Evolutionary conservation across 2,329 filamentous ascomycete genomes (phyloP).

Genomic region (Peltaster fructicola): DNA sequence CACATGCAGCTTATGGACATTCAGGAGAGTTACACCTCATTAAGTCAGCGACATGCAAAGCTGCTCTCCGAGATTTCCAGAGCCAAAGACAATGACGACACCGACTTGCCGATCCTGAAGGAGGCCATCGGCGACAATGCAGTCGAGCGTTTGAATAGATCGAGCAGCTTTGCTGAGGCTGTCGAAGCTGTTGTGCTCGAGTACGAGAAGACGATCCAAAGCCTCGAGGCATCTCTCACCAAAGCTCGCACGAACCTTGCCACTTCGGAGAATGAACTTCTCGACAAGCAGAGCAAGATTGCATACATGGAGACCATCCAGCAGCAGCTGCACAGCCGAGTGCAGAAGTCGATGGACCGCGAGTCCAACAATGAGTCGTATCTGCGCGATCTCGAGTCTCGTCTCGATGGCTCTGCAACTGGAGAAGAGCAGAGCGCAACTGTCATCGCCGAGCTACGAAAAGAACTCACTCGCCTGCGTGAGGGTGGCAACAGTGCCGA

Average conservation of each 20-base stretch:
- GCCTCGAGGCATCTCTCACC: slow-evolving; percentile 75
- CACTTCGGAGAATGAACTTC: slow-evolving; percentile 63
- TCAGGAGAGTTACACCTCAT: slow-evolving; percentile 84
- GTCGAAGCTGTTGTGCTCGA: slow-evolving; percentile 93
- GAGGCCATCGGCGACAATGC: slow-evolving; percentile 57
- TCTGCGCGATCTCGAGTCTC: slow-evolving; percentile 75
- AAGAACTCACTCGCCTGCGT: slow-evolving; percentile 71
- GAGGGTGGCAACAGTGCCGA: slow-evolving; percentile 84
- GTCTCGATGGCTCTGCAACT: slow-evolving; percentile 74
- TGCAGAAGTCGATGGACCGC: slow-evolving; percentile 87
- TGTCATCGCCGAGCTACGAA: slow-evolving; percentile 71
- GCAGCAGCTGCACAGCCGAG: slow-evolving; percentile 65
- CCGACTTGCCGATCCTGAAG: slow-evolving; percentile 40
- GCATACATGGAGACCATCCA: slow-evolving; percentile 89
- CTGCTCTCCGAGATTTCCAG: slow-evolving; percentile 86
- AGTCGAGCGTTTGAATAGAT: slow-evolving; percentile 77
- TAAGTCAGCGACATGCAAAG: slow-evolving; percentile 87
- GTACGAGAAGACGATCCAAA: slow-evolving; percentile 97
- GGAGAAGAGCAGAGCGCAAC: slow-evolving; percentile 86
- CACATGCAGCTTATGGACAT: slow-evolving; percentile 85
- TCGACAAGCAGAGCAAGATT: slow-evolving; percentile 88
- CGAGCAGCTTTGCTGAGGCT: slow-evolving; percentile 87
- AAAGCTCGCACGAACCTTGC: slow-evolving; percentile 73
- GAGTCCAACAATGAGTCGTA: slow-evolving; percentile 87
- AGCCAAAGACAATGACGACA: slow-evolving; percentile 46